Conservation (phyloP, 1,284 basidiomycete genomes). For the Baeospora myosura region DNA sequence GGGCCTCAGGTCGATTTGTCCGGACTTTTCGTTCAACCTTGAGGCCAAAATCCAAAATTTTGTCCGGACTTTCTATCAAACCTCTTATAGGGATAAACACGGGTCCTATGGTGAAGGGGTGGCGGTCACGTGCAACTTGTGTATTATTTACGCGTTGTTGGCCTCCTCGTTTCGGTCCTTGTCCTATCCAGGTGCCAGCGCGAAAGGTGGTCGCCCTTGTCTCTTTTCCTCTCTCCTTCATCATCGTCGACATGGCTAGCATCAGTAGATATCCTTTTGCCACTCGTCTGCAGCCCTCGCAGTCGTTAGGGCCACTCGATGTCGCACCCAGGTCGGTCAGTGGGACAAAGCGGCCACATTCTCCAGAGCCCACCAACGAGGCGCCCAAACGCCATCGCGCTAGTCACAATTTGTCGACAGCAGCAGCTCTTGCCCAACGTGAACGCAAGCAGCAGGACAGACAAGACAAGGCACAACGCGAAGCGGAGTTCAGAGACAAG, state of each 20-base stretch:
- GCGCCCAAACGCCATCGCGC: conserved; percentile 24
- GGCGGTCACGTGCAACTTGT: too few relatives aligned
- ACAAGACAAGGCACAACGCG: conserved; percentile 51
- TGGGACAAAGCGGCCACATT: conserved; percentile 52
- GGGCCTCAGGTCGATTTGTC: too few relatives aligned
- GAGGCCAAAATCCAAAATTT: too few relatives aligned
- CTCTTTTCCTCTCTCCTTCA: conserved; percentile 12
- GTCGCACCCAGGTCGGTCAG: not conserved
- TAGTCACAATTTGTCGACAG: conserved; percentile 18
- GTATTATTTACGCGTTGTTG: too few relatives aligned
- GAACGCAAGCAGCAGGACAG: conserved; percentile 17
- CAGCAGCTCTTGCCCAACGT: conserved; percentile 9
- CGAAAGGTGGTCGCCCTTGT: too few relatives aligned
- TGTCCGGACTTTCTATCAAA: too few relatives aligned
- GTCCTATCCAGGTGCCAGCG: too few relatives aligned
- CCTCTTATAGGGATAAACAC: too few relatives aligned
- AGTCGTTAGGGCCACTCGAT: conserved; percentile 21
- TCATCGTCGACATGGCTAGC: conserved; percentile 18
- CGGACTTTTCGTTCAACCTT: too few relatives aligned
- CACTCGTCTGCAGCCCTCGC: conserved; percentile 23
- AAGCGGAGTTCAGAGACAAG: conserved; percentile 74
- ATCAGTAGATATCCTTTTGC: conserved; percentile 21
- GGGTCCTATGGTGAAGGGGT: too few relatives aligned
- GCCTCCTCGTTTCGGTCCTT: too few relatives aligned
- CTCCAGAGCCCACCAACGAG: conserved; percentile 43